phyloP scores from a whole-genome alignment of 202 grass and related monocot species.

The Hordeum pubiflorum region DNA sequence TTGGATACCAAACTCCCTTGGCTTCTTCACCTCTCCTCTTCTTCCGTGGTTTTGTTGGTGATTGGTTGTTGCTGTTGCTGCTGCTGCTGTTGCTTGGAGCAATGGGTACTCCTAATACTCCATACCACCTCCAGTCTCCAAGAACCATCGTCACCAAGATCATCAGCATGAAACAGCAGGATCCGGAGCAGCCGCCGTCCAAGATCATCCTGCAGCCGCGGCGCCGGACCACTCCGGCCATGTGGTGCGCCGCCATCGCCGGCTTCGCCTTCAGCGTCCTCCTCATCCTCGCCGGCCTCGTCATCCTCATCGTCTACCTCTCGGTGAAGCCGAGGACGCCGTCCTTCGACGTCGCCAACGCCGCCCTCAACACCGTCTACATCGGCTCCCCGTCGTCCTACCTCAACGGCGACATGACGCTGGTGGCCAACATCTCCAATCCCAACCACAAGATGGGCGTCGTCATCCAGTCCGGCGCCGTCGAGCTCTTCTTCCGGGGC shows the following conservation, averaged over 20 bases:
- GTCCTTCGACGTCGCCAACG: constrained; percentile 47
- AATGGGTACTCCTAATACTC: constrained; percentile 21
- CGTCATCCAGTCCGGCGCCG: constrained; percentile 40
- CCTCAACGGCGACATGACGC: constrained; percentile 66
- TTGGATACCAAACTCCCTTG: too few species aligned
- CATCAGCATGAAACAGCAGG: constrained; percentile 23
- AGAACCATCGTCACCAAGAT: constrained; percentile 22
- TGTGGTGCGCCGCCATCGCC: constrained; percentile 74
- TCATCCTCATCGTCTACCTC: constrained; percentile 66
- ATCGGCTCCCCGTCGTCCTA: constrained; percentile 46
- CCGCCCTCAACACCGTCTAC: constrained; percentile 72
- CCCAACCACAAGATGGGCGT: constrained; percentile 72
- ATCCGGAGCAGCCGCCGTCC: background rate
- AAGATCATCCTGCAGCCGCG: constrained; percentile 45
- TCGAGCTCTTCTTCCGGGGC: constrained; percentile 68
- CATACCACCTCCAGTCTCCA: constrained; percentile 35
- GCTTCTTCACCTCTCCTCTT: too few species aligned
- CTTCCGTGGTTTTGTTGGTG: too few species aligned
- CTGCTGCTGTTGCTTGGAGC: background rate
- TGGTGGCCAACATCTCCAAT: constrained; percentile 85
- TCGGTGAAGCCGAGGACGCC: constrained; percentile 56
- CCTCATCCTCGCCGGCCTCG: constrained; percentile 60
- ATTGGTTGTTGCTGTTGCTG: too few species aligned
- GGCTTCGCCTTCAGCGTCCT: constrained; percentile 78
- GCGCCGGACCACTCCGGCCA: constrained; percentile 46